These are phyloP conservation scores for Stachybotrys chlorohalonatus DNA, from an alignment of 2,329 filamentous ascomycete species.

Conservation along the genomic window DNA sequence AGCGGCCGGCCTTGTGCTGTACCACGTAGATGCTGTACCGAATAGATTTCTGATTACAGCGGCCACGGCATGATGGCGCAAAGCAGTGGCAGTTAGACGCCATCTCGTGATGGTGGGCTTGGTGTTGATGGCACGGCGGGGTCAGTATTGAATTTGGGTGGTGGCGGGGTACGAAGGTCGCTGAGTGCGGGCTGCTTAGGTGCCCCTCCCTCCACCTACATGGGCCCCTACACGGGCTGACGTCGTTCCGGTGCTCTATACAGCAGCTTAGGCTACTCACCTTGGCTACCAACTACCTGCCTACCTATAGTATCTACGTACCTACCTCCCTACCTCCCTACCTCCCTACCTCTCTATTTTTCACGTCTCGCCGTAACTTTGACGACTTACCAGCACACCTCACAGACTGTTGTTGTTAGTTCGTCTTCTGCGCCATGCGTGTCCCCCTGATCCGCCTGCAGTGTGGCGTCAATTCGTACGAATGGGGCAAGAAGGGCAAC, in stretches of 20 bases:
- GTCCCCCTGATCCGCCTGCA: constrained; percentile 78
- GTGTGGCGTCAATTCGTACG: constrained; percentile 95
- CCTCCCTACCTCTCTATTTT: neutral
- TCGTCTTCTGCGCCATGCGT: constrained; percentile 39
- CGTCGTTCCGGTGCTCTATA: neutral
- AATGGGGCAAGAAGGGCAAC: constrained; percentile 92
- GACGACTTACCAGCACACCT: neutral
- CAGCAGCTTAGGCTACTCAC: neutral
- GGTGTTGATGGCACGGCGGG: neutral
- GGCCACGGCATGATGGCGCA: neutral
- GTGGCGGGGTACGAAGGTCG: no score
- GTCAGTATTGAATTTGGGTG: neutral
- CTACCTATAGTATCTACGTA: no score
- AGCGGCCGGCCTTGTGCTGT: no score
- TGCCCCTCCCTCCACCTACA: neutral
- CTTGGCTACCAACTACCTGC: neutral
- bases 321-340: neutral
- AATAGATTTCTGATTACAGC: no score
- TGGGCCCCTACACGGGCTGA: neutral
- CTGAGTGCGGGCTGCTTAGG: neutral
- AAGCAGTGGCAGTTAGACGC: neutral
- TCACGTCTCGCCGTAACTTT: neutral
- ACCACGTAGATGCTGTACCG: no score
- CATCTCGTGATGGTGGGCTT: neutral
- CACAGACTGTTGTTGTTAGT: neutral